Evolutionary conservation across 208 protist species (phyloP), one percentile per base, ranked within the genome.

Genomic region (Acanthamoeba sp.): DNA sequence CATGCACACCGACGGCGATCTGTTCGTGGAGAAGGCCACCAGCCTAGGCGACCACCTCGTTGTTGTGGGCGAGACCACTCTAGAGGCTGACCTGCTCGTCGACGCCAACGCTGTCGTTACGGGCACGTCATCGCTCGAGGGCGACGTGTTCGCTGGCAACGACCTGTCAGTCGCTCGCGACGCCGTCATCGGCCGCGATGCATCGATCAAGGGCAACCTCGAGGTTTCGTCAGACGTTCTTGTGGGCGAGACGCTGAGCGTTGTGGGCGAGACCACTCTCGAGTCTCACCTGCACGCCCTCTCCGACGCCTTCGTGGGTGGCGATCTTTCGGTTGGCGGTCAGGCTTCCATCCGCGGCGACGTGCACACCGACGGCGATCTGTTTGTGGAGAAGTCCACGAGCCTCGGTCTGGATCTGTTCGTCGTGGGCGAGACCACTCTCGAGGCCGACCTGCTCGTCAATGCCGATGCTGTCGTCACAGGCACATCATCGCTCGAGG

Each of bases 11-110:
- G 62, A 71, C 29, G 62, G 62, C 22, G 9, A 12, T 84, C 34
- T 84, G 18, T 52, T 84, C 42, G 73, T 84, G 22, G 42, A 84
- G 38, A 52, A 84, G 34, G 73, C 10, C 34, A 40, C 42, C 73
- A 84, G 73, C 73, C 38, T 84, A 5, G 73, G 42, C 38, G 12
- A 29, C 73, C 12, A 6, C 7, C 42, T 52, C 73, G 52, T 4
- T 38, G 38, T 85, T 22, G 24, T 2, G 3, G 42, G 38, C 22
- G 36, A 59, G 42, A 27, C 45, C 73, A 52, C 73, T 7, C 34
- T 52, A 9, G 73, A 5, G 10, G 73, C 9, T 27, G 34, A 40
- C 73, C 14, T 34, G n/a, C 64, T 36, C 16, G 64, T 73, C 34
- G 64, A 73, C 34, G 64, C 16, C 66, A 71, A 71, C 29, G 27